phyloP scores from a whole-genome alignment of 2,329 filamentous ascomycete genomes.

The Pseudogymnoascus sp. region DNA sequence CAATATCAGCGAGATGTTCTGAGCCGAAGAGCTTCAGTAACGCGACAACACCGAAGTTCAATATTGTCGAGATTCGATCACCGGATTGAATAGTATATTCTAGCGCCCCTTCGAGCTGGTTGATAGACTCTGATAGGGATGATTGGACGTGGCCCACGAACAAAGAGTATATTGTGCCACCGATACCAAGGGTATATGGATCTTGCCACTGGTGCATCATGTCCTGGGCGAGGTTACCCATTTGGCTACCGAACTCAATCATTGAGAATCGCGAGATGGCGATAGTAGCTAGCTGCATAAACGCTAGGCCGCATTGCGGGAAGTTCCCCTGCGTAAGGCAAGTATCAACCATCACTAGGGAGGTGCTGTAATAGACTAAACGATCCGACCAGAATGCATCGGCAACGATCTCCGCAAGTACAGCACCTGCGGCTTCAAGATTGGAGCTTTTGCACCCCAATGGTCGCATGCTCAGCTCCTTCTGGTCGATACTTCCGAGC shows the following conservation, averaged over 20 bases:
- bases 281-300: conserved; percentile 60
- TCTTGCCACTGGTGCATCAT: conserved; percentile 57
- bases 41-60: conserved; percentile 61
- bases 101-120: conserved; percentile 55
- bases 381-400: conserved; percentile 67
- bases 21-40: conserved; percentile 61
- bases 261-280: conserved; percentile 62
- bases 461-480: conserved; percentile 36
- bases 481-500: conserved; percentile 49
- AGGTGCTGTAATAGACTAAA: conserved; percentile 63
- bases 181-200: conserved; percentile 57
- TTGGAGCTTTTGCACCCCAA: conserved; percentile 39
- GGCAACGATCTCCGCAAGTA: conserved; percentile 60
- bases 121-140: conserved; percentile 49
- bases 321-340: conserved; percentile 57
- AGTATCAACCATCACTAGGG: conserved; percentile 57
- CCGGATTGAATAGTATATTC: conserved; percentile 59
- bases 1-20: conserved; percentile 60
- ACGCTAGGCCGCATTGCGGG: conserved; percentile 60
- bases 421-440: conserved; percentile 56
- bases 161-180: conserved; percentile 58
- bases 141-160: conserved; percentile 64
- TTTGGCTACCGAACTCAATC: conserved; percentile 56
- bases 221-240: conserved; percentile 54
- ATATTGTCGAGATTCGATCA: conserved; percentile 62